Base-by-base conservation (phyloP, 345 rosid genomes). In the Aurinia saxatilis region DNA sequence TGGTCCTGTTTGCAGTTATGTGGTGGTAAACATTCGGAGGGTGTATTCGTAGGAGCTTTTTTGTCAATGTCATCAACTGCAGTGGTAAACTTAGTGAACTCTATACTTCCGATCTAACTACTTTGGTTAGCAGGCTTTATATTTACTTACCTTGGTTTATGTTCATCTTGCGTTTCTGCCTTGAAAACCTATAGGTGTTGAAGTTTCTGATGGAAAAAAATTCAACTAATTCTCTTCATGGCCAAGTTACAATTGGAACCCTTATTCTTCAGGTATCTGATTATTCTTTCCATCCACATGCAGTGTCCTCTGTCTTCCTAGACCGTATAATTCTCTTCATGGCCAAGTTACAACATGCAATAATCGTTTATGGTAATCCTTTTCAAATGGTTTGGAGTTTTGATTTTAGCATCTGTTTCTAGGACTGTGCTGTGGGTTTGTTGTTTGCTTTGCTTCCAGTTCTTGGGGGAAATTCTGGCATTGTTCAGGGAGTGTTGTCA, bases 41-140 rank as follows among this genome's bases (percentile, higher is more conserved):
- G 98, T 23, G 70, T 91, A 47, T 91, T 91, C 74, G 91, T 91
- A 56, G 96, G 98, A 36, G 86, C 88, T 47, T 82, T 88, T 67
- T 82, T 91, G 57, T 91, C 98, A 39, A 86, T 91, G 96, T 91
- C 98, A 73, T 91, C 96, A 12, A 91, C 98, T 13, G 96, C 98
- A 4, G 96, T 88, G 91, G 96, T 88, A 81, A 83, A 57, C 44
- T 41, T 29, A 45, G n/a, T 57, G 39, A 27, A 68, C 48, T 68
- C 7, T 34, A 40, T 66, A 57, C 33, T 14, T 16, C 15, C 37
- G 19, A 46, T 49, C 12, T 39, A 25, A 21, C 46, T 34, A 62
- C 42, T 42, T 51, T 23, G 15, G 5, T 38, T 46, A 62, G 21
- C 45, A 7, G 29, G 8, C 0, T 61, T 30, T 53, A 8, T 38